These are phyloP conservation scores for Mercurialis annua DNA, from an alignment of 345 rosid genomes.

Conservation along the genomic window DNA sequence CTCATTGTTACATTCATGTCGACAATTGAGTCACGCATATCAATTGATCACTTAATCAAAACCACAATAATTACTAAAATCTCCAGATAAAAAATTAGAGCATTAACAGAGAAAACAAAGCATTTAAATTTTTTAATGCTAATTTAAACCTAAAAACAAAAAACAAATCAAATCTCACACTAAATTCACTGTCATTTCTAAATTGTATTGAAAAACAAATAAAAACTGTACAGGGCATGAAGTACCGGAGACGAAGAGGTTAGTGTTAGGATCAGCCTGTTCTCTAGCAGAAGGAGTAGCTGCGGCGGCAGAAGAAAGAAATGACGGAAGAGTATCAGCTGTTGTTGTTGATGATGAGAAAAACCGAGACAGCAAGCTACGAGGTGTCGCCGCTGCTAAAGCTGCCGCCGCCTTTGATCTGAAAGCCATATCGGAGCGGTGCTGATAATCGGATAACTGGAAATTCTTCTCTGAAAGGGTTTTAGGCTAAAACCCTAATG, in stretches of 20 bases:
- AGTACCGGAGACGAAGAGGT: conserved; percentile 69
- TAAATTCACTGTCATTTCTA: too few species aligned
- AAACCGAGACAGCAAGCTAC: conserved; percentile 45
- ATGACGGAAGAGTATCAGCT: too few species aligned
- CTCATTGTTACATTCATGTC: too few species aligned
- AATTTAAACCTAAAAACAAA: too few species aligned
- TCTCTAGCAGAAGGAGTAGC: conserved; percentile 39
- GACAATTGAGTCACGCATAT: too few species aligned
- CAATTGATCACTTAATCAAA: too few species aligned
- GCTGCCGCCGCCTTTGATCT: conserved; percentile 9
- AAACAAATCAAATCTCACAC: too few species aligned
- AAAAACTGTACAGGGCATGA: background rate
- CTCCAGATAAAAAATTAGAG: too few species aligned
- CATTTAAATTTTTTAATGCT: too few species aligned
- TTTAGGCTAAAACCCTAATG: conserved; percentile 22
- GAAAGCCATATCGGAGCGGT: conserved; percentile 2
- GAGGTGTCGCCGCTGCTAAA: conserved; percentile 36
- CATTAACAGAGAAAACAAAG: too few species aligned
- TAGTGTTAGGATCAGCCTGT: conserved; percentile 69
- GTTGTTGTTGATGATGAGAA: conserved; percentile 43
- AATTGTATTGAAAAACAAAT: too few species aligned
- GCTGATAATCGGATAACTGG: background rate
- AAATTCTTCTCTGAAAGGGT: background rate
- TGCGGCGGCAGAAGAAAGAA: conserved; percentile 27
- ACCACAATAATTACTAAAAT: too few species aligned